These are phyloP conservation scores for Phialocephala subalpina DNA, from an alignment of 2,329 filamentous ascomycete genomes.

Conservation along the genomic window DNA sequence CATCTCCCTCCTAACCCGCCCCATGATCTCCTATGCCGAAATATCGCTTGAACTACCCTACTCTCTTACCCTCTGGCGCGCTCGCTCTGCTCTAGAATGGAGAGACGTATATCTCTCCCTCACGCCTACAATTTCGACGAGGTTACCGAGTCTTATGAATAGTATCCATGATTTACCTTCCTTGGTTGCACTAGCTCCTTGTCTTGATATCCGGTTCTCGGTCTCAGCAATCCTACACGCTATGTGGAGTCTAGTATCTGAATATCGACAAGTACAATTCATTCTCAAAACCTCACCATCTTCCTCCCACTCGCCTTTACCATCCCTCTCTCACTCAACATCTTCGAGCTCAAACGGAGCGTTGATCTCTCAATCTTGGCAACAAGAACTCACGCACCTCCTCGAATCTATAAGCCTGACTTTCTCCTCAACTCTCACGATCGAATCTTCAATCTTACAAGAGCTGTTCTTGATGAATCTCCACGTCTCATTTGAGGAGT, in stretches of 20 bases:
- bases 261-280: conserved; percentile 62
- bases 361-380: conserved; percentile 60
- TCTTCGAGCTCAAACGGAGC: conserved; percentile 44
- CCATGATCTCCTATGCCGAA: conserved; percentile 74
- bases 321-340: not conserved
- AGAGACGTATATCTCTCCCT: conserved; percentile 47
- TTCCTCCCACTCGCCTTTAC: not conserved
- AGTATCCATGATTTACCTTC: conserved; percentile 28
- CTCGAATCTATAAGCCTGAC: not conserved
- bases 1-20: conserved; percentile 70
- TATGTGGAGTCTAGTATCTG: conserved; percentile 71
- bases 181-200: conserved; percentile 30
- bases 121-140: conserved; percentile 3
- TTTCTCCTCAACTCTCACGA: not conserved
- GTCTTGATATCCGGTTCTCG: conserved; percentile 63
- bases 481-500: conserved; percentile 24
- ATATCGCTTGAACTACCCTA: conserved; percentile 71
- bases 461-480: conserved; percentile 27
- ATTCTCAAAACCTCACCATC: conserved; percentile 46
- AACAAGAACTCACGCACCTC: conserved; percentile 60
- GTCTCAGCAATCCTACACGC: conserved; percentile 69
- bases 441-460: not conserved
- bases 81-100: conserved; percentile 69
- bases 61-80: conserved; percentile 69
- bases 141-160: conserved; percentile 36